phyloP scores from a whole-genome alignment of 805 yeast genomes.

The Blastobotrys mokoenaii region DNA sequence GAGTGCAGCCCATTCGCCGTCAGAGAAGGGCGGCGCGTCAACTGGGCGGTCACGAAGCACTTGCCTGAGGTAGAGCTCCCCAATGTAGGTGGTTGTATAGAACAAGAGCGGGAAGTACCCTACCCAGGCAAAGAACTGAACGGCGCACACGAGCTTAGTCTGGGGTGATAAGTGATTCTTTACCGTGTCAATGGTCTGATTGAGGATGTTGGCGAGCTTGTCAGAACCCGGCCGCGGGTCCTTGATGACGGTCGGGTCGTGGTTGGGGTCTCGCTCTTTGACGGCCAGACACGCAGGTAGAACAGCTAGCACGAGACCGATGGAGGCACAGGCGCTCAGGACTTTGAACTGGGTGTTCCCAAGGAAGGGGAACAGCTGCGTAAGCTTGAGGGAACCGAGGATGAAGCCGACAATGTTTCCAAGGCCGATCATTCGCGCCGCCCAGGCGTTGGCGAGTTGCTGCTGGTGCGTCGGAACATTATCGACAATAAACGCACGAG shows the following conservation, averaged over 20 bases:
- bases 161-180: conserved; percentile 38
- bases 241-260: conserved; percentile 11
- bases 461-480: conserved; percentile 51
- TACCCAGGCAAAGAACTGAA: conserved; percentile 60
- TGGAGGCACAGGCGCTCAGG: conserved; percentile 36
- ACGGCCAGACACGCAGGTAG: conserved; percentile 34
- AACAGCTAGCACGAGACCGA: conserved; percentile 35
- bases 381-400: conserved; percentile 42
- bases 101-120: conserved; percentile 61
- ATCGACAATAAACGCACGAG: conserved; percentile 55
- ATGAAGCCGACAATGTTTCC: conserved; percentile 53
- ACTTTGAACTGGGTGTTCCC: conserved; percentile 47
- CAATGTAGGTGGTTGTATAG: conserved; percentile 58
- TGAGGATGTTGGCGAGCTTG: conserved; percentile 7
- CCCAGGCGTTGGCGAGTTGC: conserved; percentile 56
- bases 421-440: conserved; percentile 52
- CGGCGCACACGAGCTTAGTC: conserved; percentile 42
- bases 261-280: conserved; percentile 41
- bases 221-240: neutral
- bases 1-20: conserved; percentile 29
- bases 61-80: conserved; percentile 42
- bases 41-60: conserved; percentile 28
- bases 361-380: conserved; percentile 31
- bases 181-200: conserved; percentile 13
- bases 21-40: conserved; percentile 34